A percentile compares a stretch with the other conserved stretches of the same genome.
These are phyloP conservation scores for Neurospora pannonica DNA, from an alignment of 495 filamentous ascomycete species.

Conservation along the genomic window DNA sequence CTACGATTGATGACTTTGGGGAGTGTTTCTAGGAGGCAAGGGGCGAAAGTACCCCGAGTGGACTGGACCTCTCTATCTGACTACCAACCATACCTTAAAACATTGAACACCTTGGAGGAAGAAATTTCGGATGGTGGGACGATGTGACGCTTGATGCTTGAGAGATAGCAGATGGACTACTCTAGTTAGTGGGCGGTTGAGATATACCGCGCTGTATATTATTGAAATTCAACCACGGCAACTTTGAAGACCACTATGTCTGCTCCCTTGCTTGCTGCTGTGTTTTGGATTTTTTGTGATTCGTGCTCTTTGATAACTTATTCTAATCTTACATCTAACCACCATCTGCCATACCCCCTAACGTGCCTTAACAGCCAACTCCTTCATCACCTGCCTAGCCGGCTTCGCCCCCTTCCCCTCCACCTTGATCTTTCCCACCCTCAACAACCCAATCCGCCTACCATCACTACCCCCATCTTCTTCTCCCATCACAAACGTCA, in stretches of 20 bases:
- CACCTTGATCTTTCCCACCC: constrained; percentile 21
- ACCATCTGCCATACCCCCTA: neutral
- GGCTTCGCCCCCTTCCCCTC: constrained; percentile 17
- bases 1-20: constrained; percentile 7
- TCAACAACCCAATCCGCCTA: constrained; percentile 6
- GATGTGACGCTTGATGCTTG: neutral
- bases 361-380: neutral
- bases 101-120: neutral
- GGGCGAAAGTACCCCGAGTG: neutral
- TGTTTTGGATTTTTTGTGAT: neutral
- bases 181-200: neutral
- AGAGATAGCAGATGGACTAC: neutral
- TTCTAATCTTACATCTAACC: neutral
- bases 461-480: neutral
- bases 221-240: neutral
- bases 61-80: constrained; percentile 16
- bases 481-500: neutral
- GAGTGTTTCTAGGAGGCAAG: constrained; percentile 1
- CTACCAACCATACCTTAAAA: constrained; percentile 6
- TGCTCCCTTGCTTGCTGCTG: neutral
- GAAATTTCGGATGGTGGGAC: neutral
- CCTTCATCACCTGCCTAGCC: neutral
- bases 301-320: neutral
- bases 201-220: constrained; percentile 9
- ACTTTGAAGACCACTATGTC: neutral